These are phyloP conservation scores for Phytophthora boehmeriae DNA, from an alignment of 352 stramenopile genomes.

Conservation along the genomic window DNA sequence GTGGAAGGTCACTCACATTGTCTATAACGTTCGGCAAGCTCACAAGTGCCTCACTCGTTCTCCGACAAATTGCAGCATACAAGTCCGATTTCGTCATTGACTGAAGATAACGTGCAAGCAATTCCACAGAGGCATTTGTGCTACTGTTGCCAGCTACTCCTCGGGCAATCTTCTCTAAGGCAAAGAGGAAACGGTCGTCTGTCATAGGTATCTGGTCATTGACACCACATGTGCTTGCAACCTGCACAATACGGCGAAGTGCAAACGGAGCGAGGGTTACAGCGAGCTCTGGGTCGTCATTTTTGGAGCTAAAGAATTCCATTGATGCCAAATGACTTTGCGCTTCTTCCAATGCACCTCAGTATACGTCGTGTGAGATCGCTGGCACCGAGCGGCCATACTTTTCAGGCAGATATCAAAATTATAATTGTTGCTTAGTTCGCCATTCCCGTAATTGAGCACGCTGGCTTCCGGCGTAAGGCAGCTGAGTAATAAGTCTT, in stretches of 20 bases:
- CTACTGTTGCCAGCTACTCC: slow-evolving; percentile 12
- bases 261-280: slow-evolving; percentile 60
- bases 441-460: neutral
- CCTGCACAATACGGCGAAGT: slow-evolving; percentile 55
- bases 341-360: slow-evolving; percentile 46
- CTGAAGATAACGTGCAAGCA: slow-evolving; percentile 59
- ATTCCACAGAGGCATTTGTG: slow-evolving; percentile 23
- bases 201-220: slow-evolving; percentile 32
- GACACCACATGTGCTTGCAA: slow-evolving; percentile 36
- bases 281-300: slow-evolving; percentile 25
- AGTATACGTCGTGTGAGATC: slow-evolving; percentile 24
- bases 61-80: slow-evolving; percentile 38
- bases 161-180: slow-evolving; percentile 62
- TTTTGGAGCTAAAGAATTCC: slow-evolving; percentile 45
- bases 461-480: slow-evolving; percentile 26
- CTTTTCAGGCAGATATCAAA: slow-evolving; percentile 37
- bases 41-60: slow-evolving; percentile 25
- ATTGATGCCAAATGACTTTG: slow-evolving; percentile 55
- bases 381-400: slow-evolving; percentile 34
- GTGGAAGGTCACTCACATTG: slow-evolving; percentile 29
- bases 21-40: slow-evolving; percentile 21
- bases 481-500: slow-evolving; percentile 39
- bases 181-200: slow-evolving; percentile 58
- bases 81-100: slow-evolving; percentile 57
- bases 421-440: neutral